phyloP scores from a whole-genome alignment of 108 stramenopile genomes.

The Nitzschia sp. region DNA sequence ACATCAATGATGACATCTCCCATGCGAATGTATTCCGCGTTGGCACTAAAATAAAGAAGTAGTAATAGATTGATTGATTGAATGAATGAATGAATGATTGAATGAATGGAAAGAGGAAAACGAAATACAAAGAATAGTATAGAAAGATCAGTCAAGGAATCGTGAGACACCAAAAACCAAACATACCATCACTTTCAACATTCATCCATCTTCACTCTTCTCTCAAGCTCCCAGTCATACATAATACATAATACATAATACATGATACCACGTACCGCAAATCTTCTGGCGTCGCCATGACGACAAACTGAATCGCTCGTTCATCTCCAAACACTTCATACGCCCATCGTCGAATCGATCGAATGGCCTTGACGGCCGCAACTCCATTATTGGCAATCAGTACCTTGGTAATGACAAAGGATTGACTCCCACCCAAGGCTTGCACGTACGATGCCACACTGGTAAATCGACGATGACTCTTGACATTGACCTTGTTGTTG shows the following conservation, averaged over 20 bases:
- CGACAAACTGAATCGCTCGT: constrained; percentile 91
- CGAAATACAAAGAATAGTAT: too few relatives aligned
- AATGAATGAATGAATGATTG: constrained; percentile 3
- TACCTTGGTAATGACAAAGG: constrained; percentile 78
- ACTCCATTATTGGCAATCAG: constrained; percentile 94
- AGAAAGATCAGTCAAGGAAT: too few relatives aligned
- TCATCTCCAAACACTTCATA: constrained; percentile 95
- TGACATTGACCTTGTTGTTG: constrained; percentile 17
- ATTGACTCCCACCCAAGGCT: constrained; percentile 67
- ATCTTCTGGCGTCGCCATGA: constrained; percentile 99
- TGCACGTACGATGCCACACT: constrained; percentile 63
- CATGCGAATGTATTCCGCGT: constrained; percentile 99
- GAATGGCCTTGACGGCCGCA: constrained; percentile 97
- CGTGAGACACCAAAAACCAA: constrained; percentile 5
- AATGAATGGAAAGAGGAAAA: background rate
- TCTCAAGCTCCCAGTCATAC: background rate
- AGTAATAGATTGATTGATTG: background rate
- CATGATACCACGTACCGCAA: constrained; percentile 66
- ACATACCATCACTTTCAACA: too few relatives aligned
- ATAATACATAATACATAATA: too few relatives aligned
- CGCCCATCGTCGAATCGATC: constrained; percentile 94
- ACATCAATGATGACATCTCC: constrained; percentile 99
- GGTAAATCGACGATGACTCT: constrained; percentile 73
- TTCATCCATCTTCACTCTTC: background rate
- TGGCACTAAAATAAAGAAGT: constrained; percentile 67